Evolutionary conservation across 1,284 basidiomycete genomes (phyloP), one percentile per base, ranked within the genome.

Genomic region (Kwoniella shivajii): DNA sequence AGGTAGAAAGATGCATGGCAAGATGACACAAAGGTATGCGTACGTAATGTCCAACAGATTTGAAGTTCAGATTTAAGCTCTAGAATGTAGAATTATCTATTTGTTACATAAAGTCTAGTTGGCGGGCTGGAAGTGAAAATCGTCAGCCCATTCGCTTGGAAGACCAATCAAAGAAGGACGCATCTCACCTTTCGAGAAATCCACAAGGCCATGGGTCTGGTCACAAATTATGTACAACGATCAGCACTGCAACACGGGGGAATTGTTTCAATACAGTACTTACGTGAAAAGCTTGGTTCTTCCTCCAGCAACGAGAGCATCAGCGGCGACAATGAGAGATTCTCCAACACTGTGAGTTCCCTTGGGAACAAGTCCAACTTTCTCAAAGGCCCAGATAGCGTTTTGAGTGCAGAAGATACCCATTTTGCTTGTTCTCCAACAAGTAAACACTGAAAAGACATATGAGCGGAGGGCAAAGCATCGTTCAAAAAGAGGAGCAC

Each of bases 271-370:
- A 50, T 39, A n/a, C n/a, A 18, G 7, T 29, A 68, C 69, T 64
- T 57, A 74, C 69, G 77, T 78, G 66, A 79, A 79, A 59, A 93
- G 88, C 85, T 95, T 95, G 61, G 82, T 83, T 77, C 88, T 85
- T 29, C 94, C 95, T 72, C 92, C 92, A 66, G 84, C 84, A 24
- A 95, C 89, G 9, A 97, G 82, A 2, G 89, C 83, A 39, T 86
- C 84, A 18, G 82, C 88, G 7, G 95, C 94, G 34, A 88, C 79
- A 79, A 92, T 93, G 64, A 98, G 82, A 50, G 87, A 85, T 80
- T 95, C 92, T 61, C 91, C 91, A 48, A 98, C 92, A 60, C 91
- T 86, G 75, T 83, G 86, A 0, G 96, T 99, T 38, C 95, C 96
- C 83, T 95, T 93, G 50, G 96, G 95, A 5, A 93, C 82, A 11